Evolutionary conservation across 257 asterid species (phyloP).

Genomic region (Leptodermis oblonga): DNA sequence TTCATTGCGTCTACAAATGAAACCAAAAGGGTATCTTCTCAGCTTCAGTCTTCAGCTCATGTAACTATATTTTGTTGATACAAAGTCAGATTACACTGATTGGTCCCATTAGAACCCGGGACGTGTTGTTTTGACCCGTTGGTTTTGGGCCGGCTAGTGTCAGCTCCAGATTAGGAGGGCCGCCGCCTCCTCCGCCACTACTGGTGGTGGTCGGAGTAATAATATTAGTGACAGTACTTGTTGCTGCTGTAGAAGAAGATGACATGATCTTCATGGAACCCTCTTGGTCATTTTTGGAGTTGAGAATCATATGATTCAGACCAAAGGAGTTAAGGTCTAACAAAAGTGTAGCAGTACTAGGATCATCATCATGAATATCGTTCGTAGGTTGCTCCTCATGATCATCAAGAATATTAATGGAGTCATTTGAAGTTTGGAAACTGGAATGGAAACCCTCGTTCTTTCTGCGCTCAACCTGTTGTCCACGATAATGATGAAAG

Average conservation of each 20-base stretch:
- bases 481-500: not conserved
- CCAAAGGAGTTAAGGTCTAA: slow-evolving; percentile 36
- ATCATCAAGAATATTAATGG: not conserved
- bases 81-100: slow-evolving; percentile 33
- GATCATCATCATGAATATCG: not conserved
- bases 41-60: too few species aligned
- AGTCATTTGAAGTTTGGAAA: not conserved
- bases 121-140: slow-evolving; percentile 16
- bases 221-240: not conserved
- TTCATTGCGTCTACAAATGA: not conserved
- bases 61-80: not conserved
- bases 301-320: not conserved
- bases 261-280: slow-evolving; percentile 3
- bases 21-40: slow-evolving; percentile 2
- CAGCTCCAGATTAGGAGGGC: slow-evolving; percentile 46
- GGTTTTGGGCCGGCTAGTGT: slow-evolving; percentile 43
- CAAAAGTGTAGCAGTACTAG: not conserved
- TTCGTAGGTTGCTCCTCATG: too few species aligned
- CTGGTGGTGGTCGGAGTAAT: not conserved
- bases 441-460: not conserved
- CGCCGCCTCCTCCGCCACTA: not conserved
- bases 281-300: not conserved
- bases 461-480: slow-evolving; percentile 13
- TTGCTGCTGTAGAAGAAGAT: slow-evolving; percentile 8
- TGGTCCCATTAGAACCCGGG: slow-evolving; percentile 32